phyloP scores from a whole-genome alignment of 495 filamentous ascomycete species.

The Xylona heveae region DNA sequence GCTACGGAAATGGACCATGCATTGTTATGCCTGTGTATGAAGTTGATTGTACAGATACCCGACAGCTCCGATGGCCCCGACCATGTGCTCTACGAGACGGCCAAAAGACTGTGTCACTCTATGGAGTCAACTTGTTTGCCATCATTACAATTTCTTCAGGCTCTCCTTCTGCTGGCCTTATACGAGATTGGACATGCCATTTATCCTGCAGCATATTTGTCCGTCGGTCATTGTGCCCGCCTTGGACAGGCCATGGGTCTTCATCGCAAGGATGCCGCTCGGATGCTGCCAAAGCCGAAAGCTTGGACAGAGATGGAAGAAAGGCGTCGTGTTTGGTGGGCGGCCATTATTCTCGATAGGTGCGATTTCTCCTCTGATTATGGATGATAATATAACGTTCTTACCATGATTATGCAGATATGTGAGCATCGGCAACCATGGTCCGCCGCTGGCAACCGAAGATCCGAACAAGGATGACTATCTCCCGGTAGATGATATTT shows the following conservation, averaged over 20 bases:
- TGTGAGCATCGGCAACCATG: conserved; percentile 23
- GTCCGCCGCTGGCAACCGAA: conserved; percentile 18
- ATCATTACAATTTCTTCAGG: conserved; percentile 22
- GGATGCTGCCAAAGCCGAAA: conserved; percentile 13
- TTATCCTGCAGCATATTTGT: conserved; percentile 26
- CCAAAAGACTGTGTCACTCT: conserved; percentile 18
- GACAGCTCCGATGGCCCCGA: conserved; percentile 11
- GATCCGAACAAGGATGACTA: conserved; percentile 18
- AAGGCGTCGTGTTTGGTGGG: conserved; percentile 26
- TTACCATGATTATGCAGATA: conserved; percentile 11
- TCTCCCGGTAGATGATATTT: conserved; percentile 22
- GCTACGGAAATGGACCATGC: conserved; percentile 24
- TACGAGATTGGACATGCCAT: conserved; percentile 27
- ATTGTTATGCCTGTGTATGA: conserved; percentile 27
- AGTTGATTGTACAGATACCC: conserved; percentile 17
- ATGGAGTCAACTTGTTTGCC: conserved; percentile 19
- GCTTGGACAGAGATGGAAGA: conserved; percentile 31
- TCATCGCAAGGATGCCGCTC: conserved; percentile 13
- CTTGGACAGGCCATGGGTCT: conserved; percentile 26
- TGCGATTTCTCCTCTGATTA: conserved; percentile 4
- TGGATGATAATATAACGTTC: conserved; percentile 1
- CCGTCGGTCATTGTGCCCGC: conserved; percentile 19
- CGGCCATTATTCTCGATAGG: conserved; percentile 24
- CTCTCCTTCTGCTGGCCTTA: conserved; percentile 20
- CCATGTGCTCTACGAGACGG: conserved; percentile 20